Percentiles rank a stretch among this genome's conserved stretches.
phyloP scores from a whole-genome alignment of 805 yeast species.

The Starmerella khaoyaiensis region DNA sequence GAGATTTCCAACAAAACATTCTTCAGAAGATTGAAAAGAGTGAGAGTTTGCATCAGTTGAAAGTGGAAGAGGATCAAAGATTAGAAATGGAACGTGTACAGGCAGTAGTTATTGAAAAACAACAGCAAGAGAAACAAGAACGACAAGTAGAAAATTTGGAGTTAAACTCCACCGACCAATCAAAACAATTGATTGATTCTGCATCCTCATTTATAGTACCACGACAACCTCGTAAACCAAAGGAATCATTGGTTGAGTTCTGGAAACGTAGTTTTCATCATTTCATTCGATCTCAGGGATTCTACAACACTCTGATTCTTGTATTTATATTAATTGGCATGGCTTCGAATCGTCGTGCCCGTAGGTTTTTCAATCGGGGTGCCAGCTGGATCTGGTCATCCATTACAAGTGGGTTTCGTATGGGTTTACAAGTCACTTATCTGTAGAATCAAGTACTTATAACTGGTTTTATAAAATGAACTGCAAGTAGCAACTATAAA shows the following conservation, averaged over 20 bases:
- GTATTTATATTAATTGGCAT: constrained; percentile 8
- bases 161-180: no score
- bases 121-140: no score
- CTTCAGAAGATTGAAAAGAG: constrained; percentile 4
- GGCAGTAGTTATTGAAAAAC: no score
- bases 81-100: no score
- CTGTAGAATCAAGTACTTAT: constrained; percentile 6
- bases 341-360: constrained; percentile 4
- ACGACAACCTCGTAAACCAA: no score
- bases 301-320: constrained; percentile 9
- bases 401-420: constrained; percentile 5
- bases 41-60: background rate
- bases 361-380: constrained; percentile 3
- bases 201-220: no score
- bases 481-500: no score
- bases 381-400: constrained; percentile 14
- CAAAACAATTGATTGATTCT: no score
- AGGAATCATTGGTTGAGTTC: constrained; percentile 1
- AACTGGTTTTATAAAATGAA: no score
- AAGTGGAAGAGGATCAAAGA: constrained; percentile 5
- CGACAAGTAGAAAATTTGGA: no score
- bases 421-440: constrained; percentile 19
- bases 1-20: background rate
- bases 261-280: constrained; percentile 13
- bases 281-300: constrained; percentile 14